phyloP scores from a whole-genome alignment of 441 rosid genomes.

The Cnidoscolus chayamansa region DNA sequence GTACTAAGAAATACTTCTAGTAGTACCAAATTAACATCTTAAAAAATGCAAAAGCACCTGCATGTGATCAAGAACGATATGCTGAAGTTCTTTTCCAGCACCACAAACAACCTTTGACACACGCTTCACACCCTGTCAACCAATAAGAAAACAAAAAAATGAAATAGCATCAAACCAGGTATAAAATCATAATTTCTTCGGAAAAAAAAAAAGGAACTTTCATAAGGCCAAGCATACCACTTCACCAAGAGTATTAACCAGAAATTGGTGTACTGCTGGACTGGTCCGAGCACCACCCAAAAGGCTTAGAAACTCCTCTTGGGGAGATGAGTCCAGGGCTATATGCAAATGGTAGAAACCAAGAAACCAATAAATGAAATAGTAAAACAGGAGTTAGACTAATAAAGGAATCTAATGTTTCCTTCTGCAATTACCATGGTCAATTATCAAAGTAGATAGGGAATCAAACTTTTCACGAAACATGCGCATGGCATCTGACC shows the following conservation, averaged over 20 bases:
- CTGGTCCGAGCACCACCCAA: constrained; percentile 86
- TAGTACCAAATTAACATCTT: constrained; percentile 18
- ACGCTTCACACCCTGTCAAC: constrained; percentile 74
- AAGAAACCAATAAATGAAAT: constrained; percentile 22
- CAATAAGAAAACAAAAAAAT: constrained; percentile 16
- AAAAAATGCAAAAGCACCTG: constrained; percentile 48
- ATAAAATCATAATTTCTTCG: constrained; percentile 19
- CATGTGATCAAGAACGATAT: constrained; percentile 75
- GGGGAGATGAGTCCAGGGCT: constrained; percentile 88
- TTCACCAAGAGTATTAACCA: constrained; percentile 85
- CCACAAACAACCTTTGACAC: constrained; percentile 76
- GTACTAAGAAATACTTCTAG: background rate
- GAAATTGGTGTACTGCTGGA: constrained; percentile 88
- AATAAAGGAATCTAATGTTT: constrained; percentile 11
- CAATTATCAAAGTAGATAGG: constrained; percentile 60
- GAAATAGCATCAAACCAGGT: constrained; percentile 18
- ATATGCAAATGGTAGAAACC: constrained; percentile 22
- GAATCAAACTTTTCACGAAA: constrained; percentile 80
- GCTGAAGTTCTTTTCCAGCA: constrained; percentile 89
- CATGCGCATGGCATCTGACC: constrained; percentile 80
- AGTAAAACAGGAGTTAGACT: constrained; percentile 16
- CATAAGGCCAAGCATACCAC: constrained; percentile 47
- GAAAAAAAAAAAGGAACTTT: constrained; percentile 17
- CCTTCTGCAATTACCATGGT: constrained; percentile 54
- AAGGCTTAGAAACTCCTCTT: constrained; percentile 93